Conservation (phyloP, 75 land plant genomes). For the Pinus taeda region DNA sequence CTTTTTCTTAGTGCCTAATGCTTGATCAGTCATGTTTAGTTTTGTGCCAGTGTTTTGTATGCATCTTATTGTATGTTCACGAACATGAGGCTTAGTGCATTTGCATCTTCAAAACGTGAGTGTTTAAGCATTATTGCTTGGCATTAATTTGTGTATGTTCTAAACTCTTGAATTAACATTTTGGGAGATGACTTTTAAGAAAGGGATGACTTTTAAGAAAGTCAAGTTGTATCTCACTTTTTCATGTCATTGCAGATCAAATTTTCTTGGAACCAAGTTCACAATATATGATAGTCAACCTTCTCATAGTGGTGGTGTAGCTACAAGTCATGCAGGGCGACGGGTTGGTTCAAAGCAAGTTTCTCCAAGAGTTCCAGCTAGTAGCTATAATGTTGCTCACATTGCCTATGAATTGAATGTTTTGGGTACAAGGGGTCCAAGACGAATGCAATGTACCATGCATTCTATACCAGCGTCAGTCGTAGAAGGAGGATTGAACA, state of each 20-base stretch:
- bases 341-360: slow-evolving; percentile 50
- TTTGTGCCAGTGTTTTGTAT: too few species aligned
- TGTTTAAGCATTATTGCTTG: too few species aligned
- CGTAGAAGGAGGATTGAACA: slow-evolving; percentile 32
- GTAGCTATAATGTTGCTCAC: slow-evolving; percentile 58
- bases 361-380: slow-evolving; percentile 54
- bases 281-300: slow-evolving; percentile 83
- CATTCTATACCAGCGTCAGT: slow-evolving; percentile 60
- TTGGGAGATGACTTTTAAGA: too few species aligned
- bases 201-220: too few species aligned
- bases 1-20: too few species aligned
- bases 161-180: too few species aligned
- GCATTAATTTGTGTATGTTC: too few species aligned
- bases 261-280: slow-evolving; percentile 96
- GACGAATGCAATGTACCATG: slow-evolving; percentile 60
- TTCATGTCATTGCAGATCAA: slow-evolving; percentile 58
- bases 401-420: slow-evolving; percentile 66
- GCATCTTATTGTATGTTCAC: too few species aligned
- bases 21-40: too few species aligned
- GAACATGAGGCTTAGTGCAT: too few species aligned
- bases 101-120: too few species aligned
- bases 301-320: slow-evolving; percentile 50
- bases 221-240: too few species aligned
- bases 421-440: slow-evolving; percentile 62
- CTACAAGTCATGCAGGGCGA: slow-evolving; percentile 25